A percentile compares a stretch with the other conserved stretches of the same genome.
phyloP scores from a whole-genome alignment of 2,329 filamentous ascomycete species.

The Sclerotinia nivalis region DNA sequence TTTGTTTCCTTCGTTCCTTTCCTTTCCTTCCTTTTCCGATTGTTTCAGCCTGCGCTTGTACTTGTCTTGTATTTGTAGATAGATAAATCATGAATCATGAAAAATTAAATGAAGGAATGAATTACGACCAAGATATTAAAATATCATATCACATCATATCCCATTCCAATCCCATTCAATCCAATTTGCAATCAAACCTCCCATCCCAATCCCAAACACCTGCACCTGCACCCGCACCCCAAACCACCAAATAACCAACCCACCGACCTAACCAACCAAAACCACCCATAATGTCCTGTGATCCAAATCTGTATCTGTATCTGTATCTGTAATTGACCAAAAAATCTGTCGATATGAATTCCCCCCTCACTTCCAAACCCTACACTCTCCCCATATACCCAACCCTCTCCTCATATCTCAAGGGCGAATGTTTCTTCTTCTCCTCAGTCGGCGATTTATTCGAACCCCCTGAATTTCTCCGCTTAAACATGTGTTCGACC shows the following conservation, averaged over 20 bases:
- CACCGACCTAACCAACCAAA: not conserved
- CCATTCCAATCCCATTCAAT: not conserved
- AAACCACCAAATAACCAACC: not conserved
- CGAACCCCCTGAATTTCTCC: slow-evolving; percentile 42
- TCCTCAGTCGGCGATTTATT: slow-evolving; percentile 28
- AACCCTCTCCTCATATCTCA: slow-evolving; percentile 27
- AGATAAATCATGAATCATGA: no score
- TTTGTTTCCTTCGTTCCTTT: not conserved
- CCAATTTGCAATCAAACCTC: not conserved
- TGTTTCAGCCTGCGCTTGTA: no score
- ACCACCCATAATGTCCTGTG: not conserved
- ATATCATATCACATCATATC: not conserved
- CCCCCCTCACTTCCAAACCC: no score
- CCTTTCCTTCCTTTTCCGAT: not conserved
- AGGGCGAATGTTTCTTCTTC: slow-evolving; percentile 27
- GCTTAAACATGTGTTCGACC: slow-evolving; percentile 64
- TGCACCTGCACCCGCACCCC: no score
- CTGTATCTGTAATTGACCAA: not conserved
- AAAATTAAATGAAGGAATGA: no score
- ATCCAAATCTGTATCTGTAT: slow-evolving; percentile 4
- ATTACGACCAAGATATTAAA: not conserved
- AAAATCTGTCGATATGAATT: not conserved
- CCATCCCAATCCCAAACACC: not conserved
- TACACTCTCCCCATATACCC: slow-evolving; percentile 13
- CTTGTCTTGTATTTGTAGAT: no score